Conservation (phyloP, 495 filamentous ascomycete species). For the Neurospora hispaniola region DNA sequence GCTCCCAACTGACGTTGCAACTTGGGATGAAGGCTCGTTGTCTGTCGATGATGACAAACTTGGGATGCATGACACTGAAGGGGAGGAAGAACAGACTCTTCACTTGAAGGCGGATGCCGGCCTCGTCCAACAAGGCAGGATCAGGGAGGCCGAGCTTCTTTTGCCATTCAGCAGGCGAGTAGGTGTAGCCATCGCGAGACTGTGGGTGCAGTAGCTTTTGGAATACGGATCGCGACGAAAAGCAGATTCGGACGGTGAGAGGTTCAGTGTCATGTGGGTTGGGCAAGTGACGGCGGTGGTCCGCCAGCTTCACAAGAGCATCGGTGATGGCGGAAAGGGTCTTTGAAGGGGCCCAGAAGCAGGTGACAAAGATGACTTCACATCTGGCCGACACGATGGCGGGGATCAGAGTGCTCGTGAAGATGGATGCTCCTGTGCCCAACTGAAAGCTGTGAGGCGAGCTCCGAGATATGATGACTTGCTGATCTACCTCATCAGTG, state of each 20-base stretch:
- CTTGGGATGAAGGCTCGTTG: slow-evolving; percentile 49
- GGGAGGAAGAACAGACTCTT: slow-evolving; percentile 64
- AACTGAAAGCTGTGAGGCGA: slow-evolving; percentile 37
- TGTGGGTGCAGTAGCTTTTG: slow-evolving; percentile 62
- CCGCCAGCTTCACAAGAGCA: slow-evolving; percentile 42
- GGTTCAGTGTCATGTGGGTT: slow-evolving; percentile 10
- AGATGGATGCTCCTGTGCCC: slow-evolving; percentile 49
- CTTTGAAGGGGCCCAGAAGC: slow-evolving; percentile 59
- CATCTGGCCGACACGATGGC: slow-evolving; percentile 43
- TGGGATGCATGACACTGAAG: slow-evolving; percentile 68
- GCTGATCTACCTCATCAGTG: slow-evolving; percentile 17
- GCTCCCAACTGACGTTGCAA: slow-evolving; percentile 68
- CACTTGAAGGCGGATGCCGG: slow-evolving; percentile 49
- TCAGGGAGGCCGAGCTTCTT: slow-evolving; percentile 49
- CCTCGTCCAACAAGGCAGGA: slow-evolving; percentile 33
- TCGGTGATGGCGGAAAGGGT: slow-evolving; percentile 39
- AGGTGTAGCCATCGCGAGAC: slow-evolving; percentile 43
- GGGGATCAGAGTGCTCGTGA: slow-evolving; percentile 39
- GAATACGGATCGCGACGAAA: slow-evolving; percentile 54
- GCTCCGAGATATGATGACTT: slow-evolving; percentile 35
- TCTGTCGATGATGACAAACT: slow-evolving; percentile 62
- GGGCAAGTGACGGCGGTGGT: slow-evolving; percentile 15
- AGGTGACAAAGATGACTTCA: slow-evolving; percentile 64
- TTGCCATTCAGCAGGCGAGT: slow-evolving; percentile 45
- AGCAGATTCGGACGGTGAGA: slow-evolving; percentile 26